Evolutionary conservation across 306 rosid species (phyloP).

Genomic region (Morella rubra): DNA sequence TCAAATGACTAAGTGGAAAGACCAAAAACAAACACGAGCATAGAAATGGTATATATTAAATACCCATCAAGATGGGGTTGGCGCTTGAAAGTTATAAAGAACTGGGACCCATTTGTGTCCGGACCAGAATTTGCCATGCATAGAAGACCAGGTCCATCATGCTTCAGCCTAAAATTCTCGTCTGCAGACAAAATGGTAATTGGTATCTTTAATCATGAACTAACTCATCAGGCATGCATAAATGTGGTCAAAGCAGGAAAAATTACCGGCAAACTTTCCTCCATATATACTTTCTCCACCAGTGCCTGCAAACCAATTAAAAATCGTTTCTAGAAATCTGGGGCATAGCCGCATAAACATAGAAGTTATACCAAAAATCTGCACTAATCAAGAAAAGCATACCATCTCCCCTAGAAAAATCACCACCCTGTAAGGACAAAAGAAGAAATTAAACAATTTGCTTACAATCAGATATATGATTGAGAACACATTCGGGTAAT

Average conservation of each 20-base stretch:
- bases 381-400: slow-evolving; percentile 39
- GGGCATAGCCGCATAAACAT: slow-evolving; percentile 17
- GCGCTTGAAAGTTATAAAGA: slow-evolving; percentile 82
- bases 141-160: slow-evolving; percentile 85
- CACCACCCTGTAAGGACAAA: slow-evolving; percentile 81
- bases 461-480: slow-evolving; percentile 14
- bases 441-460: slow-evolving; percentile 13
- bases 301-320: slow-evolving; percentile 70
- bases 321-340: slow-evolving; percentile 35
- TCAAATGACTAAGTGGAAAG: background rate
- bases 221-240: slow-evolving; percentile 15
- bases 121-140: slow-evolving; percentile 98
- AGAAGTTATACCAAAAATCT: slow-evolving; percentile 32
- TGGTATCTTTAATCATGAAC: slow-evolving; percentile 20
- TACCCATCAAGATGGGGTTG: slow-evolving; percentile 97
- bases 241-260: slow-evolving; percentile 19
- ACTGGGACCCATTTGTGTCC: slow-evolving; percentile 96
- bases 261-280: slow-evolving; percentile 87
- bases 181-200: slow-evolving; percentile 51
- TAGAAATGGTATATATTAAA: slow-evolving; percentile 17
- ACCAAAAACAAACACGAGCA: slow-evolving; percentile 15
- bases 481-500: slow-evolving; percentile 15
- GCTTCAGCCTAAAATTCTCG: slow-evolving; percentile 76
- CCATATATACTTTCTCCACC: slow-evolving; percentile 99
- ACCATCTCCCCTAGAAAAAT: slow-evolving; percentile 91